These are phyloP conservation scores for Chrysosphaeria jannelii DNA, from an alignment of 2,329 filamentous ascomycete species.

Conservation along the genomic window DNA sequence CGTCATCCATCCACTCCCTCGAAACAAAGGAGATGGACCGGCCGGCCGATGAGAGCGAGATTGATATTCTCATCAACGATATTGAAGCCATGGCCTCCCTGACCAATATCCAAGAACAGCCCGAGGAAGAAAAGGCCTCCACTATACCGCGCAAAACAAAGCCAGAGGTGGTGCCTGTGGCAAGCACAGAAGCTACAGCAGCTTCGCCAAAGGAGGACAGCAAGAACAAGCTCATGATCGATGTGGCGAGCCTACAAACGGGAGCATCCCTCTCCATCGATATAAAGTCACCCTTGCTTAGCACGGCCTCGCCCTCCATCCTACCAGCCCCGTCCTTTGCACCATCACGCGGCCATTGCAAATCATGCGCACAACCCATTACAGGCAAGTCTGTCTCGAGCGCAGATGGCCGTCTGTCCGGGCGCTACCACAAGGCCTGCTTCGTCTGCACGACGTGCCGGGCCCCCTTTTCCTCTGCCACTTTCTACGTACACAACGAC, in stretches of 20 bases:
- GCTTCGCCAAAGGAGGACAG: too few relatives aligned
- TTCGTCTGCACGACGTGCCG: conserved; percentile 73
- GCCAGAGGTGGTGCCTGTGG: too few relatives aligned
- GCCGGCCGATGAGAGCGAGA: too few relatives aligned
- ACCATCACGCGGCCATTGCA: conserved; percentile 41
- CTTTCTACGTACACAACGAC: conserved; percentile 78
- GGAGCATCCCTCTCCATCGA: background rate
- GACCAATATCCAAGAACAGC: background rate
- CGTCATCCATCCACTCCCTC: too few relatives aligned
- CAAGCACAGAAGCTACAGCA: too few relatives aligned
- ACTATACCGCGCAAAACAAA: too few relatives aligned
- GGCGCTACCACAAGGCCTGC: conserved; percentile 81
- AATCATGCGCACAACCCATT: conserved; percentile 51
- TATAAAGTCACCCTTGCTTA: background rate
- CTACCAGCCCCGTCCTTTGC: background rate
- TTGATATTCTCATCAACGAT: too few relatives aligned
- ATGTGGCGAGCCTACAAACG: background rate
- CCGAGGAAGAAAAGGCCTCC: background rate
- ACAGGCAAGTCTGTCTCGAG: conserved; percentile 80
- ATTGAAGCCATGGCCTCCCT: too few relatives aligned
- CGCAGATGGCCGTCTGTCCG: conserved; percentile 69
- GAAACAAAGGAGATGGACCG: too few relatives aligned
- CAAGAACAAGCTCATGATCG: background rate
- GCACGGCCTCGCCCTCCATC: conserved; percentile 1
- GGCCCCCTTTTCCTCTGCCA: conserved; percentile 53